These are phyloP conservation scores for Rhipidocladum racemiflorum DNA, from an alignment of 176 grass and related monocot species.

Conservation along the genomic window DNA sequence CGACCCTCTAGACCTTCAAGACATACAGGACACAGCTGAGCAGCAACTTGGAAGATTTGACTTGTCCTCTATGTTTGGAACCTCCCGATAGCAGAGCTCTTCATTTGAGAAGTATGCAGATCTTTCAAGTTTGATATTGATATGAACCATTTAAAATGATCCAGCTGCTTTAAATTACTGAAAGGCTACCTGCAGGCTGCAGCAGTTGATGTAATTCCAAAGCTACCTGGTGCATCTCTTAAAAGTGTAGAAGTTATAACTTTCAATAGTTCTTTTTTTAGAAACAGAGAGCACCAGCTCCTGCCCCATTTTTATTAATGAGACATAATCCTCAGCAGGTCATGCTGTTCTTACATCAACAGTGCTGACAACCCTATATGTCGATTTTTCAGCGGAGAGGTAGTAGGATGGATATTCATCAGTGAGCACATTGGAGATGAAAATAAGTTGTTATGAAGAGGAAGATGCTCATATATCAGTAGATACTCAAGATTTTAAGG, in stretches of 20 bases:
- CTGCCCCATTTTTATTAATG: no score
- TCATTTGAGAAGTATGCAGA: neutral
- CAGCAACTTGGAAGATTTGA: neutral
- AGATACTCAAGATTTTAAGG: constrained; percentile 24
- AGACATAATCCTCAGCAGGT: no score
- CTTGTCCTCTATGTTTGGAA: no score
- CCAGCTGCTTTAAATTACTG: no score
- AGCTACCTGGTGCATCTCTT: neutral
- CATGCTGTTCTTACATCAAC: neutral
- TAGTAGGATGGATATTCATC: constrained; percentile 1
- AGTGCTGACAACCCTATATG: neutral
- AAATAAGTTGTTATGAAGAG: constrained; percentile 15
- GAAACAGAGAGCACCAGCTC: no score
- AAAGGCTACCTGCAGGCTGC: neutral
- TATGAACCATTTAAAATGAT: neutral
- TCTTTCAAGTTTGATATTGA: neutral
- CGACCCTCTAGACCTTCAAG: neutral
- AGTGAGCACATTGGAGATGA: constrained; percentile 17
- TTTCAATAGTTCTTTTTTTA: neutral
- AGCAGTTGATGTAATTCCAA: neutral
- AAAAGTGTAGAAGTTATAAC: neutral
- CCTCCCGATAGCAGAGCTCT: neutral
- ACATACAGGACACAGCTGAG: neutral
- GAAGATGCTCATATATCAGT: neutral
- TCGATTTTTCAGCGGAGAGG: constrained; percentile 12